Conservation (phyloP, 2,329 filamentous ascomycete species). For the Diaporthe citri region DNA sequence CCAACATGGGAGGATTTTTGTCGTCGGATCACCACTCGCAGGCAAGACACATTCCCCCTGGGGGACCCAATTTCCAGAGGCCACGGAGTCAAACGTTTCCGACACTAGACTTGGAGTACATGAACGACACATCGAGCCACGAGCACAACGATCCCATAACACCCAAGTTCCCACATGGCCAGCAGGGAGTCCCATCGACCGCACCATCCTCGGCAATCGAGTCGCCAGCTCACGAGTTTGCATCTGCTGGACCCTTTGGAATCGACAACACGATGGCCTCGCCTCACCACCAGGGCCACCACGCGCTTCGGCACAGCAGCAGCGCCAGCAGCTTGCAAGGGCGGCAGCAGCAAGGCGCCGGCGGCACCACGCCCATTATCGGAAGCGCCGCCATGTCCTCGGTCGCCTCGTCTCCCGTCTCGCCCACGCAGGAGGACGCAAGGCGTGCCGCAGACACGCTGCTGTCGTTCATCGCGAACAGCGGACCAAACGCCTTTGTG, state of each 20-base stretch:
- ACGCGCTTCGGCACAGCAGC: conserved; percentile 64
- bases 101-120: conserved; percentile 73
- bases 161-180: conserved; percentile 55
- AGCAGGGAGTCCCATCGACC: conserved; percentile 56
- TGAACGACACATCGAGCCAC: conserved; percentile 54
- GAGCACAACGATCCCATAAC: conserved; percentile 60
- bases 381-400: conserved; percentile 49
- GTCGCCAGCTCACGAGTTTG: conserved; percentile 62
- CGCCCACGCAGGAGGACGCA: conserved; percentile 88
- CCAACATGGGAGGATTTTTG: conserved; percentile 75
- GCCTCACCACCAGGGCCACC: conserved; percentile 55
- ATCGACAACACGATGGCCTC: conserved; percentile 60
- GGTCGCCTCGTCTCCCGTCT: conserved; percentile 70
- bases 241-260: conserved; percentile 54
- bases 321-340: conserved; percentile 63
- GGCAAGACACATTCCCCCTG: conserved; percentile 46
- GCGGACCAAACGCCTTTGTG: conserved; percentile 73
- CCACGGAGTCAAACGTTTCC: conserved; percentile 92
- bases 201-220: conserved; percentile 66
- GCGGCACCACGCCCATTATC: conserved; percentile 47
- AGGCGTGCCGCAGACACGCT: conserved; percentile 84
- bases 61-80: conserved; percentile 70
- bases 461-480: conserved; percentile 82
- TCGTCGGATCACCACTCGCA: conserved; percentile 54
- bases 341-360: conserved; percentile 46